Evolutionary conservation across 2,329 filamentous ascomycete species (phyloP).

Genomic region (Grosmannia clavigera): DNA sequence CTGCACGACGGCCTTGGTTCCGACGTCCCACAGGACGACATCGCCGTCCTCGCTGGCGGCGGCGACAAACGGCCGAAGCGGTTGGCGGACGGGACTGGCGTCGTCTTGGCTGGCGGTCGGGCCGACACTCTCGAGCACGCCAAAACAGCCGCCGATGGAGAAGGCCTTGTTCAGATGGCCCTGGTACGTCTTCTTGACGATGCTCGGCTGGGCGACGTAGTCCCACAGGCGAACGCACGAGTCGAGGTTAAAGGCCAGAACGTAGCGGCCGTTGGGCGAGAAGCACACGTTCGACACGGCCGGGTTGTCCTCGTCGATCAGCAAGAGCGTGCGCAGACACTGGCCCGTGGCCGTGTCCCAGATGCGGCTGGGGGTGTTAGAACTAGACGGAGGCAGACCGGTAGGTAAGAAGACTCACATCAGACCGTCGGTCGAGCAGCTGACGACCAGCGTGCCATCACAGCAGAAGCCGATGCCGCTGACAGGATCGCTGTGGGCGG

Average conservation of each 20-base stretch:
- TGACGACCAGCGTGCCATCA: constrained; percentile 85
- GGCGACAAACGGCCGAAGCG: constrained; percentile 45
- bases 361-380: constrained; percentile 46
- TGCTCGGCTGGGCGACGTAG: constrained; percentile 62
- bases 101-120: not conserved
- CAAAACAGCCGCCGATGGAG: constrained; percentile 77
- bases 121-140: constrained; percentile 26
- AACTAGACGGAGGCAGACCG: too few relatives aligned
- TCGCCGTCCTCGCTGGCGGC: constrained; percentile 81
- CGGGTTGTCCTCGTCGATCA: constrained; percentile 93
- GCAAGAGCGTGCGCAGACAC: constrained; percentile 85
- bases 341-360: constrained; percentile 96
- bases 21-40: constrained; percentile 83
- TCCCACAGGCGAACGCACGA: constrained; percentile 87
- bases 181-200: constrained; percentile 93
- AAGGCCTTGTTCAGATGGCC: constrained; percentile 77
- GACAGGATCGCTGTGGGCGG: constrained; percentile 91
- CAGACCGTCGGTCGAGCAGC: constrained; percentile 81
- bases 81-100: constrained; percentile 9
- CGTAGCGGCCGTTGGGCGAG: constrained; percentile 84
- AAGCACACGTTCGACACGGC: constrained; percentile 84
- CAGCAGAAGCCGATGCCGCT: constrained; percentile 84
- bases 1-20: constrained; percentile 72
- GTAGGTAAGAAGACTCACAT: constrained; percentile 41
- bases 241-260: constrained; percentile 86